Evolutionary conservation across 2,329 filamentous ascomycete species (phyloP).

Genomic region (Stemphylium beticola): DNA sequence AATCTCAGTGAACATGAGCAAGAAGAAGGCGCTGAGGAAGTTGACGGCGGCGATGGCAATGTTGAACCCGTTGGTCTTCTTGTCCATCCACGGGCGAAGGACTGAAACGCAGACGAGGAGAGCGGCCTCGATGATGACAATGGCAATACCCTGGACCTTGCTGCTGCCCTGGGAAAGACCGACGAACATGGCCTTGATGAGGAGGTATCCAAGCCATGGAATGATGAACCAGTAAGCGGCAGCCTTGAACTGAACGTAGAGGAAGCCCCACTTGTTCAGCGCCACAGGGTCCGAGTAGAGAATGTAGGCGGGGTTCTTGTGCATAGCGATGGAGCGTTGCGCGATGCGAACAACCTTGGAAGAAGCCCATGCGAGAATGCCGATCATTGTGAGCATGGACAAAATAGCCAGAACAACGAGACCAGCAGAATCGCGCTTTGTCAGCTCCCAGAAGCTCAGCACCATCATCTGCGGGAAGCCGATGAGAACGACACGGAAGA

Average conservation of each 20-base stretch:
- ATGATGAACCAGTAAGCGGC: constrained; percentile 96
- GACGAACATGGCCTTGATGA: constrained; percentile 91
- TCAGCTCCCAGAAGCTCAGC: constrained; percentile 93
- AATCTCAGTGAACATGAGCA: constrained; percentile 85
- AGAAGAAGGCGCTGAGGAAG: constrained; percentile 87
- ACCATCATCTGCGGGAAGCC: constrained; percentile 91
- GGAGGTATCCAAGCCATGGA: constrained; percentile 74
- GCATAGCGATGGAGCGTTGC: constrained; percentile 84
- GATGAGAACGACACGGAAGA: constrained; percentile 88
- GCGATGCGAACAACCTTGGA: constrained; percentile 90
- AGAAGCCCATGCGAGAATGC: constrained; percentile 82
- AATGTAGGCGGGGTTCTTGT: constrained; percentile 96
- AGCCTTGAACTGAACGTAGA: constrained; percentile 96
- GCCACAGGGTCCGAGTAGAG: constrained; percentile 93
- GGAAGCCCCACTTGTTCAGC: constrained; percentile 97
- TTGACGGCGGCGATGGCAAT: constrained; percentile 90
- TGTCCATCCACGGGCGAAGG: constrained; percentile 96
- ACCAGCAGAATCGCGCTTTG: constrained; percentile 80
- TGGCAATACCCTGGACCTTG: constrained; percentile 77
- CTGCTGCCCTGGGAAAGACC: constrained; percentile 76
- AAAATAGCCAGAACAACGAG: constrained; percentile 87
- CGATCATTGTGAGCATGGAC: constrained; percentile 81
- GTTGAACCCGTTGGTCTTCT: constrained; percentile 96
- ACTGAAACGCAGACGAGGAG: constrained; percentile 80
- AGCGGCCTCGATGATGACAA: constrained; percentile 81